phyloP scores from a whole-genome alignment of 805 yeast species.

The Saturnispora gosingensis region DNA sequence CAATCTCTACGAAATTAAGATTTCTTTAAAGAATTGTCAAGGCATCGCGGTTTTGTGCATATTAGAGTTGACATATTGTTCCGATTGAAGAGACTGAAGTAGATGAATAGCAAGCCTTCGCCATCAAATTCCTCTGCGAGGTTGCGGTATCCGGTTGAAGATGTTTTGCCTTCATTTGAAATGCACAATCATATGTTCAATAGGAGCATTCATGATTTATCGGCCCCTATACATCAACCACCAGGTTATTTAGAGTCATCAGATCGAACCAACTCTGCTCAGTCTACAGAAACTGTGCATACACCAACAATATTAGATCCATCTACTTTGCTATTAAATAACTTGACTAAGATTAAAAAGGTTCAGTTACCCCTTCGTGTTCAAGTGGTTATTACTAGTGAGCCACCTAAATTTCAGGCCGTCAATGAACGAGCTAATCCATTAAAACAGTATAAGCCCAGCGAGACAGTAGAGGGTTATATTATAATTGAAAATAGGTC shows the following conservation, averaged over 20 bases:
- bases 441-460: conserved; percentile 51
- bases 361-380: conserved; percentile 20
- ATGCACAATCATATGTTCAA: conserved; percentile 42
- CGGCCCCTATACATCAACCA: conserved; percentile 10
- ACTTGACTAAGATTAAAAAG: conserved; percentile 18
- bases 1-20: background rate
- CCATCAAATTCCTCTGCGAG: background rate
- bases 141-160: conserved; percentile 20
- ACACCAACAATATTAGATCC: conserved; percentile 1
- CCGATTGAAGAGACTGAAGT: background rate
- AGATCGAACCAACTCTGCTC: background rate
- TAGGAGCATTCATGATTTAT: conserved; percentile 15
- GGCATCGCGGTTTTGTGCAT: background rate
- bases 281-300: background rate
- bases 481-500: conserved; percentile 35
- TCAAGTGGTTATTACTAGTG: conserved; percentile 31
- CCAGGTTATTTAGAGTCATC: conserved; percentile 18
- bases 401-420: conserved; percentile 26
- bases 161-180: conserved; percentile 61
- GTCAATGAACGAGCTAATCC: conserved; percentile 24
- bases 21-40: background rate
- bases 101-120: background rate
- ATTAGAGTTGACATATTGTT: background rate
- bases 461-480: conserved; percentile 59
- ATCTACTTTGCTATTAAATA: conserved; percentile 18